A percentile compares a stretch with the other conserved stretches of the same genome.
Evolutionary conservation across 176 grass and related monocot genomes (phyloP).

Genomic region (Oryza glaberrima): DNA sequence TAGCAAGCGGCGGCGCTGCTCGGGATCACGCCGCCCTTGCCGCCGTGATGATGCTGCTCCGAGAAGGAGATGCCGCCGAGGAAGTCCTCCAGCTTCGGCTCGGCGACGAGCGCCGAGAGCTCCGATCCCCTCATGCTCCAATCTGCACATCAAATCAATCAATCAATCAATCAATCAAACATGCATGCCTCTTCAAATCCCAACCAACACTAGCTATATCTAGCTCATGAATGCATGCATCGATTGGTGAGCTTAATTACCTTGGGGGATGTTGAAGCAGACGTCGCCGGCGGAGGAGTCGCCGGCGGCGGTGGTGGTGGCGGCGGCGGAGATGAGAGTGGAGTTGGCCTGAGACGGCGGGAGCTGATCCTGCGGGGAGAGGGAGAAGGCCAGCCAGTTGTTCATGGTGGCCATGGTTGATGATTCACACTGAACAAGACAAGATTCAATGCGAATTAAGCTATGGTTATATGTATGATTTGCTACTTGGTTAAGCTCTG

Average conservation of each 20-base stretch:
- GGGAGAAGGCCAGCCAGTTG: conserved; percentile 97
- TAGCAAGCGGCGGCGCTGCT: conserved; percentile 36
- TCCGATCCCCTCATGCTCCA: conserved; percentile 95
- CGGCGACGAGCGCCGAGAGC: conserved; percentile 77
- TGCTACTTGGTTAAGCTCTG: background rate
- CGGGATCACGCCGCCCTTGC: conserved; percentile 38
- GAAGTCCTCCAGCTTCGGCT: conserved; percentile 98
- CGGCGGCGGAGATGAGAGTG: conserved; percentile 32
- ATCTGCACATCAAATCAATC: conserved; percentile 45
- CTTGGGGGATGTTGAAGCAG: conserved; percentile 68
- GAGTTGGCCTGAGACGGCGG: conserved; percentile 58
- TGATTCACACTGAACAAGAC: conserved; percentile 25
- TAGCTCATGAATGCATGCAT: background rate
- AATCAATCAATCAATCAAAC: background rate
- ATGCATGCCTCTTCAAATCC: background rate
- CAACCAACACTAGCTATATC: background rate
- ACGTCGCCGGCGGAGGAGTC: conserved; percentile 50
- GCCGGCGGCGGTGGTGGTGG: conserved; percentile 22
- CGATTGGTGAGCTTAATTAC: conserved; percentile 15
- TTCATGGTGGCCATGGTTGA: conserved; percentile 79
- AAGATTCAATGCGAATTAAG: conserved; percentile 25
- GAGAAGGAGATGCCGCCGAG: conserved; percentile 81
- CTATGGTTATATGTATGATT: background rate
- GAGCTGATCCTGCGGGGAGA: conserved; percentile 78
- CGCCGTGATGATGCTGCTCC: conserved; percentile 53